Evolutionary conservation across 371 early-diverging fungal genomes (phyloP).

Genomic region (Entomophthora muscae): DNA sequence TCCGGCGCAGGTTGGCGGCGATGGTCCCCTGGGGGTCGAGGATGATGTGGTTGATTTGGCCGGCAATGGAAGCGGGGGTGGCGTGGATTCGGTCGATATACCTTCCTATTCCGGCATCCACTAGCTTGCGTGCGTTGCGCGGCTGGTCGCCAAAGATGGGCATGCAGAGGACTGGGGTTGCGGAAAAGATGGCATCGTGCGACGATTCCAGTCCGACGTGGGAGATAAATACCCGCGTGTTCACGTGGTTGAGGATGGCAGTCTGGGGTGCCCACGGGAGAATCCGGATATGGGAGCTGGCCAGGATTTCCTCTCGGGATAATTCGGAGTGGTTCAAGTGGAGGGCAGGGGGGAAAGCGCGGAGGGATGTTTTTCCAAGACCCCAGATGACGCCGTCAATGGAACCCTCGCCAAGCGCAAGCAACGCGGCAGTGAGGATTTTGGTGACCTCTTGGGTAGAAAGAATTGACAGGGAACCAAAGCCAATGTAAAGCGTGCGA

Average conservation of each 20-base stretch:
- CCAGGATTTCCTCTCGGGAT: too few species aligned
- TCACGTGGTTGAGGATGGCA: slow-evolving; percentile 5
- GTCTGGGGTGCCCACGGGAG: slow-evolving; percentile 10
- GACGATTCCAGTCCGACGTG: slow-evolving; percentile 8
- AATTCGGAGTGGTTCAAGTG: too few species aligned
- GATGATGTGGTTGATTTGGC: neutral
- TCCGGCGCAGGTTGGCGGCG: neutral
- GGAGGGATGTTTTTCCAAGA: too few species aligned
- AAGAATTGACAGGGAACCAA: neutral
- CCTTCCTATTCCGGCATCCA: neutral
- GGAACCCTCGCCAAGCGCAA: neutral
- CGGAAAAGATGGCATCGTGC: slow-evolving; percentile 2
- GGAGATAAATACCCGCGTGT: slow-evolving; percentile 5
- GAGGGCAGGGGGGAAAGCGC: too few species aligned
- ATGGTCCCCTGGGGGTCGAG: neutral
- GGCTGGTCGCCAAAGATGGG: slow-evolving; percentile 9
- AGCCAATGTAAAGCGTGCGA: neutral
- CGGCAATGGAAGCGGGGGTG: neutral
- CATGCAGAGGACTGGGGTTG: slow-evolving; percentile 4
- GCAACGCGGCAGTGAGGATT: neutral
- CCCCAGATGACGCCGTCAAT: too few species aligned
- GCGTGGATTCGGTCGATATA: neutral
- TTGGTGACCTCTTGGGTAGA: neutral
- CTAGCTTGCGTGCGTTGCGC: neutral
- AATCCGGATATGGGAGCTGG: too few species aligned